phyloP scores from a whole-genome alignment of 2,329 filamentous ascomycete genomes.

The Cucurbitaria berberidis region DNA sequence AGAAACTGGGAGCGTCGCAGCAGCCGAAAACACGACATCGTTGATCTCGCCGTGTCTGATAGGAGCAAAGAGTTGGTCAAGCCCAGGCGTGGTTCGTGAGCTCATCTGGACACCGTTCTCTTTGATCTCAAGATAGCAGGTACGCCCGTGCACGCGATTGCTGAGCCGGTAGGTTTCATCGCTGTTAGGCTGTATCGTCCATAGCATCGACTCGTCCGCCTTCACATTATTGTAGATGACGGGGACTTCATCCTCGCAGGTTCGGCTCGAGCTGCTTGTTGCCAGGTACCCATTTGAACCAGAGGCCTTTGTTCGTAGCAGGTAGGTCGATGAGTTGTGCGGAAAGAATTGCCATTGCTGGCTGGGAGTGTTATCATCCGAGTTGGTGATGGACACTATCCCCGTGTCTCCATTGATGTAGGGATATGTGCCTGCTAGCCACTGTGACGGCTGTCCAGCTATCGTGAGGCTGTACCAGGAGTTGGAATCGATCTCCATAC shows the following conservation, averaged over 20 bases:
- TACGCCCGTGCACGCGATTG: neutral
- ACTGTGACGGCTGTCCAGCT: slow-evolving; percentile 1
- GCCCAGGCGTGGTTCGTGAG: neutral
- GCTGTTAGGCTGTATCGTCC: slow-evolving; percentile 3
- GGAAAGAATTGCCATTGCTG: slow-evolving; percentile 18
- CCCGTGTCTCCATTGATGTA: neutral
- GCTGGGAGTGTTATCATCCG: slow-evolving; percentile 1
- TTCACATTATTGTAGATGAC: neutral
- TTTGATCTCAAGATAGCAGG: slow-evolving; percentile 3
- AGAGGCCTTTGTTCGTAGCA: slow-evolving; percentile 18
- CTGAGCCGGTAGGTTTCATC: slow-evolving; percentile 10
- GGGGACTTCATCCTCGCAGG: neutral
- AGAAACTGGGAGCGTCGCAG: neutral
- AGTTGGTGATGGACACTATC: neutral
- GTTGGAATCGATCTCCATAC: slow-evolving; percentile 10
- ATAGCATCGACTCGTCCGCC: slow-evolving; percentile 7
- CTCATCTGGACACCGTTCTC: neutral
- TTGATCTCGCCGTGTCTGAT: slow-evolving; percentile 5
- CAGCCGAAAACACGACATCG: slow-evolving; percentile 7
- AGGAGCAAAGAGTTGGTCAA: slow-evolving; percentile 7
- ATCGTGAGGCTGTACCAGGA: slow-evolving; percentile 10
- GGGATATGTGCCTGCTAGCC: slow-evolving; percentile 2
- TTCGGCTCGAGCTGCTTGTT: neutral
- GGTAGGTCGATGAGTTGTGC: slow-evolving; percentile 3
- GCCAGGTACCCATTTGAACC: slow-evolving; percentile 10